A percentile compares a stretch with the other conserved stretches of the same genome.
phyloP scores from a whole-genome alignment of 2,329 filamentous ascomycete genomes.

The Cordyceps pruinosa region DNA sequence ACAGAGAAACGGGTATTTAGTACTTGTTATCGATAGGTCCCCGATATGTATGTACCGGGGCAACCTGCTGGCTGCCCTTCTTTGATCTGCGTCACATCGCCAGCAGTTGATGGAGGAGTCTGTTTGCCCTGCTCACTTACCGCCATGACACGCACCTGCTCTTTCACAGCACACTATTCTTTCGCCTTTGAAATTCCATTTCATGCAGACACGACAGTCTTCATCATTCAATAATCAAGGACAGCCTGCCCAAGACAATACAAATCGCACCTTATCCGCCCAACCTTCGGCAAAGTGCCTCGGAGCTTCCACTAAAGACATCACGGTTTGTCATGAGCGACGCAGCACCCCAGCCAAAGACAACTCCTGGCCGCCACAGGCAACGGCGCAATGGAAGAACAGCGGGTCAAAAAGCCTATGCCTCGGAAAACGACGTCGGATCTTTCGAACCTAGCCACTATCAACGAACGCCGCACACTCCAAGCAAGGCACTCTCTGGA shows the following conservation, averaged over 20 bases:
- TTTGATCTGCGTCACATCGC: constrained; percentile 13
- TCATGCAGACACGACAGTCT: not conserved
- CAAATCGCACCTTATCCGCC: not conserved
- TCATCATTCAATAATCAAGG: not conserved
- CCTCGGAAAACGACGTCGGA: constrained; percentile 48
- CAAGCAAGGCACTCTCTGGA: constrained; percentile 35
- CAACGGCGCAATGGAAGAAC: constrained; percentile 34
- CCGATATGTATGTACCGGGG: constrained; percentile 14
- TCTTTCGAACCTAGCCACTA: constrained; percentile 27
- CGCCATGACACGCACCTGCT: constrained; percentile 7
- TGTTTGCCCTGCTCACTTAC: constrained; percentile 8
- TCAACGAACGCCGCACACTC: constrained; percentile 37
- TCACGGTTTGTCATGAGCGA: constrained; percentile 26
- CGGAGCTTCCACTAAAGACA: not conserved
- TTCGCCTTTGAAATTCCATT: not conserved
- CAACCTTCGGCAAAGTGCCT: not conserved
- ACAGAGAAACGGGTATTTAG: not conserved
- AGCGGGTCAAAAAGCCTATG: constrained; percentile 47
- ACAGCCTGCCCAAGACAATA: not conserved
- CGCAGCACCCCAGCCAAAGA: constrained; percentile 25
- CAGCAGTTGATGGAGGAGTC: not conserved
- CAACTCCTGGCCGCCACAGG: constrained; percentile 30
- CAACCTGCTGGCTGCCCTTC: constrained; percentile 14
- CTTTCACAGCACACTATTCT: not conserved
- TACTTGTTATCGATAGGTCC: constrained; percentile 7